phyloP scores from a whole-genome alignment of 805 yeast species.

The Teunomyces kruisii region DNA sequence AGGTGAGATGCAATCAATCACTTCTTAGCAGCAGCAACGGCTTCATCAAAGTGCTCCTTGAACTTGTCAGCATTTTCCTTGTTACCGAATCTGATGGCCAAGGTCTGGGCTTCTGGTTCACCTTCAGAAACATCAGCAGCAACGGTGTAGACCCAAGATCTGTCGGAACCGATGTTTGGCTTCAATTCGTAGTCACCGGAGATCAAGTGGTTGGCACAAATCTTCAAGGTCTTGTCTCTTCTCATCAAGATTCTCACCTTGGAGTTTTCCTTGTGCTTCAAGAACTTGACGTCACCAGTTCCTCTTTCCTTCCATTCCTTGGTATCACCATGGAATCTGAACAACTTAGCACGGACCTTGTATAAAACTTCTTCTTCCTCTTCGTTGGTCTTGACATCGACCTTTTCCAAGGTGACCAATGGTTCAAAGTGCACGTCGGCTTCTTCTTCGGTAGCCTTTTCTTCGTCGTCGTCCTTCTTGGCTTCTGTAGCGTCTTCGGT shows the following conservation, averaged over 20 bases:
- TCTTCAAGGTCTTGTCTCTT: slow-evolving; percentile 97
- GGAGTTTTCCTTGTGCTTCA: slow-evolving; percentile 78
- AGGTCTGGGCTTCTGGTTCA: slow-evolving; percentile 90
- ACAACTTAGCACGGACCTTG: slow-evolving; percentile 93
- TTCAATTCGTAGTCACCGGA: slow-evolving; percentile 78
- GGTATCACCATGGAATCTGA: slow-evolving; percentile 79
- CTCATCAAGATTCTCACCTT: slow-evolving; percentile 95
- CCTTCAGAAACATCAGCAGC: slow-evolving; percentile 92
- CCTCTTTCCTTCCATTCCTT: slow-evolving; percentile 99
- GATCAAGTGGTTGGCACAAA: slow-evolving; percentile 95
- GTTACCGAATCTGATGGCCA: slow-evolving; percentile 92
- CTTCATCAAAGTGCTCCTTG: slow-evolving; percentile 83
- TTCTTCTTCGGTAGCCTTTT: slow-evolving; percentile 58
- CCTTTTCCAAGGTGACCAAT: slow-evolving; percentile 89
- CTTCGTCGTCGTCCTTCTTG: slow-evolving; percentile 48
- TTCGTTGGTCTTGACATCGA: slow-evolving; percentile 94
- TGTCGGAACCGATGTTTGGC: slow-evolving; percentile 94
- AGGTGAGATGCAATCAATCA: not conserved
- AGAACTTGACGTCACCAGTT: slow-evolving; percentile 95
- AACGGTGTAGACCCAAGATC: slow-evolving; percentile 97
- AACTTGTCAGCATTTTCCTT: slow-evolving; percentile 93
- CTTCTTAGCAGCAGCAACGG: slow-evolving; percentile 67
- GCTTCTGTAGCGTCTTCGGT: slow-evolving; percentile 34
- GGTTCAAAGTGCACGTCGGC: slow-evolving; percentile 96
- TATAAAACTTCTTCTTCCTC: slow-evolving; percentile 80